Evolutionary conservation across 768 basidiomycete species (phyloP), one percentile per base, ranked within the genome.

Genomic region (Lactifluus echinatus): DNA sequence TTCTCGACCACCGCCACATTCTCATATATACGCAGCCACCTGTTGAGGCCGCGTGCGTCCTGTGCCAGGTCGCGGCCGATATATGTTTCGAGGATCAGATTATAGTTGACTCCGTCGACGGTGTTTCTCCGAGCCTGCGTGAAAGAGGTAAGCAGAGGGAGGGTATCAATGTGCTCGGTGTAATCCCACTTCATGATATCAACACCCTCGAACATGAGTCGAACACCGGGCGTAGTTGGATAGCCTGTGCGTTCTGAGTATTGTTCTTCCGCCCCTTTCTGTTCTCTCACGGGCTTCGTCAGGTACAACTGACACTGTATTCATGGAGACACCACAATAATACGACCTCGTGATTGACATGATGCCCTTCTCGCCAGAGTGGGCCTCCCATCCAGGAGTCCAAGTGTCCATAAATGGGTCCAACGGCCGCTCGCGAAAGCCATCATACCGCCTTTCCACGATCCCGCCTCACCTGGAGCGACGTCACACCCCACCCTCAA

Each of bases 301-400:
- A 82, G 81, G 82, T 66, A 89, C 90, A 8, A 90, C 89, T 2
- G 90, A 93, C 61, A 83, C 89, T 8, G 80, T 93, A 17, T 91
- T 88, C 71, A 73, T 91, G 40, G 89, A 93, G 62, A 88, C 84
- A 67, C 85, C 89, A 1, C 72, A 79, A 3, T 81, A 81, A 63
- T 93, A 90, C 64, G 89, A 93, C 67, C 75, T 93, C 14, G 72
- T 93, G 49, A 82, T 93, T 58, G 87, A 93, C 69, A 71, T 92
- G 46, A 87, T 86, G 42, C 83, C 85, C 8, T 78, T 79, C 81
- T 15, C 79, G 79, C 17, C 76, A 73, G 65, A 82, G 78, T 65
- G 74, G 77, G 45, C 46, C 23, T 42, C 52, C 29, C 57, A 84
- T 47, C 87, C 88, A 1, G 79, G 80, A 1, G 79, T 89, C 59